These are phyloP conservation scores for Diplodia scrobiculata DNA, from an alignment of 2,329 filamentous ascomycete genomes.

Conservation along the genomic window DNA sequence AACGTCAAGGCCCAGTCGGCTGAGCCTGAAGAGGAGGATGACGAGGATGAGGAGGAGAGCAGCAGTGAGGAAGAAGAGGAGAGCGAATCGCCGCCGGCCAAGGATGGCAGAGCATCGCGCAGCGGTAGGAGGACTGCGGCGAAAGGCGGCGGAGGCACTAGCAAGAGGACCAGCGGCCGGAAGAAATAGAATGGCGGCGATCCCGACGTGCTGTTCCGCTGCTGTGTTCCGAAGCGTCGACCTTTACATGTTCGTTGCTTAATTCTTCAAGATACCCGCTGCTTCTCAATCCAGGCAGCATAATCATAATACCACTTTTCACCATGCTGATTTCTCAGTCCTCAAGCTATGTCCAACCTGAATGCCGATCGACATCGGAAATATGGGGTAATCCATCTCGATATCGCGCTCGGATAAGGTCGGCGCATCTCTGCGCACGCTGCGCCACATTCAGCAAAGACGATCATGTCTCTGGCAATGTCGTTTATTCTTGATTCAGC, in stretches of 20 bases:
- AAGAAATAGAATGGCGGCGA: slow-evolving; percentile 5
- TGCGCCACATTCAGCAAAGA: neutral
- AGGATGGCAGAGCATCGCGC: slow-evolving; percentile 5
- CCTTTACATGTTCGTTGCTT: neutral
- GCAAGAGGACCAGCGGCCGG: slow-evolving; percentile 15
- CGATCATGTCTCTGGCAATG: neutral
- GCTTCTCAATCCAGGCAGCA: neutral
- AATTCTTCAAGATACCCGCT: slow-evolving; percentile 10
- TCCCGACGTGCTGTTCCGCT: neutral
- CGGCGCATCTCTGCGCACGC: neutral
- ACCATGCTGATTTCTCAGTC: neutral
- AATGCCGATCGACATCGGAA: neutral
- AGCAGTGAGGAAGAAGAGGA: slow-evolving; percentile 35
- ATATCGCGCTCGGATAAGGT: neutral
- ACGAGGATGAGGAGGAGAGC: slow-evolving; percentile 33
- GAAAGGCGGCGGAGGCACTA: neutral
- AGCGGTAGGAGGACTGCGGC: slow-evolving; percentile 5
- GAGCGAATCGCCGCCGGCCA: slow-evolving; percentile 29
- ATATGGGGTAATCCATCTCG: neutral
- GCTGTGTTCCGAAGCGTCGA: neutral
- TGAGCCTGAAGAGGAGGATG: slow-evolving; percentile 32
- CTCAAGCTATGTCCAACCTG: neutral
- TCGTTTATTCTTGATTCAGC: neutral
- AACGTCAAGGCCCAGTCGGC: slow-evolving; percentile 8
- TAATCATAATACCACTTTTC: neutral